Conservation (phyloP, 2,329 filamentous ascomycete species). For the Kalmusia sp. region DNA sequence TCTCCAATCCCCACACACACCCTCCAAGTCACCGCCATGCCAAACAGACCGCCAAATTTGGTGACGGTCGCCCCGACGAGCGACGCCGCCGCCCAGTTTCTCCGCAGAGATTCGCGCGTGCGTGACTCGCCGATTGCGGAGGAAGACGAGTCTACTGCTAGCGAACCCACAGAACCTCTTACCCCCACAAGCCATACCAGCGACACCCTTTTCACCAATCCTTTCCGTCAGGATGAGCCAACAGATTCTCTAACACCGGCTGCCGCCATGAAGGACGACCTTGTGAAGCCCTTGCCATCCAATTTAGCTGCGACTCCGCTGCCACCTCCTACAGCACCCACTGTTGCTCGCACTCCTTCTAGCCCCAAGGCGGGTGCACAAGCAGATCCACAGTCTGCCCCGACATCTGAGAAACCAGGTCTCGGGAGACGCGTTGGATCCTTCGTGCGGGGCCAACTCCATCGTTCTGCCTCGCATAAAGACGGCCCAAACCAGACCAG, state of each 20-base stretch:
- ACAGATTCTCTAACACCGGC: slow-evolving; percentile 22
- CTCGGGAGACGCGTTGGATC: slow-evolving; percentile 41
- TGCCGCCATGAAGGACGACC: neutral
- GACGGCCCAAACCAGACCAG: slow-evolving; percentile 14
- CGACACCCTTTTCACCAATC: slow-evolving; percentile 36
- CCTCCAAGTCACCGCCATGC: slow-evolving; percentile 28
- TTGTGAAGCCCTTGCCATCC: slow-evolving; percentile 2
- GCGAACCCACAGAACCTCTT: slow-evolving; percentile 47
- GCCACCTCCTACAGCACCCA: slow-evolving; percentile 11
- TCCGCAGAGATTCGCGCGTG: slow-evolving; percentile 35
- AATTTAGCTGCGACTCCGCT: slow-evolving; percentile 10
- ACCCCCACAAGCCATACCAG: slow-evolving; percentile 48
- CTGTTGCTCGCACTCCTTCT: slow-evolving; percentile 13
- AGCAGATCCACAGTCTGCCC: slow-evolving; percentile 14
- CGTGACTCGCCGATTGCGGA: slow-evolving; percentile 43
- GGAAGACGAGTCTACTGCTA: slow-evolving; percentile 49
- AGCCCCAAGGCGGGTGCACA: slow-evolving; percentile 15
- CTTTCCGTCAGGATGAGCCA: slow-evolving; percentile 37
- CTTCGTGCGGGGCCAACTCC: slow-evolving; percentile 41
- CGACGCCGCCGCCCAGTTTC: slow-evolving; percentile 25
- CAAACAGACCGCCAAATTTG: slow-evolving; percentile 18
- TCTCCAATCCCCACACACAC: slow-evolving; percentile 6
- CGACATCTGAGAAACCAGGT: slow-evolving; percentile 34
- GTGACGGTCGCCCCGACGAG: slow-evolving; percentile 28
- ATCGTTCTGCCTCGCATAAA: slow-evolving; percentile 30